Percentiles rank a stretch among this genome's conserved stretches.
These are phyloP conservation scores for Ogataea henricii DNA, from an alignment of 805 yeast species.

Conservation along the genomic window DNA sequence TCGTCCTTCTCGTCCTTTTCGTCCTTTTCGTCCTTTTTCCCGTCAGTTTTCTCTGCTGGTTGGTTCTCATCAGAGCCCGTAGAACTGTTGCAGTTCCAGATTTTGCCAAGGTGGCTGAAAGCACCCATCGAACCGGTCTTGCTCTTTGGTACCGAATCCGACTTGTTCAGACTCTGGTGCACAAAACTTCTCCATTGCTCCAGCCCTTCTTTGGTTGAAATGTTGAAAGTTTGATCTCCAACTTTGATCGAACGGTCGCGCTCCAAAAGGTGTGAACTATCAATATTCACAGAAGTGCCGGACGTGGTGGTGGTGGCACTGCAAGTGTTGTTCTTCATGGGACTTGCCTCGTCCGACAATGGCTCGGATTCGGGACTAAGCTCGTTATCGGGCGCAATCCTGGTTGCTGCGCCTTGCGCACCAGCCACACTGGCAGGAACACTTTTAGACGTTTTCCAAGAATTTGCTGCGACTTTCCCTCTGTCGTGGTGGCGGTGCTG, in stretches of 20 bases:
- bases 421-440: slow-evolving; percentile 1
- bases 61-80: not conserved
- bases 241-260: slow-evolving; percentile 18
- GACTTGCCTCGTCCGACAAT: not conserved
- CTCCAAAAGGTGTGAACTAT: not conserved
- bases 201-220: slow-evolving; percentile 35
- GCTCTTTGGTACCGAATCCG: not conserved
- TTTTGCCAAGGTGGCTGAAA: not conserved
- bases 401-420: not conserved
- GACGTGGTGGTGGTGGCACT: too few species aligned
- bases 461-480: not conserved
- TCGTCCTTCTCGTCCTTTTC: slow-evolving; percentile 1
- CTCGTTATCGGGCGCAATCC: not conserved
- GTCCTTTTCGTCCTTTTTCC: not conserved
- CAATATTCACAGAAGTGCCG: not conserved
- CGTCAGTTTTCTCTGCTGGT: not conserved
- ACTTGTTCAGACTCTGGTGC: slow-evolving; percentile 17
- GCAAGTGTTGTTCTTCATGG: not conserved
- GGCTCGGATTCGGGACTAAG: not conserved
- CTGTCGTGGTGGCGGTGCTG: slow-evolving; percentile 2
- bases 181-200: slow-evolving; percentile 30
- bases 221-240: slow-evolving; percentile 30
- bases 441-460: not conserved
- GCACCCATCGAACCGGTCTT: not conserved
- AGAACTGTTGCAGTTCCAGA: not conserved